Base-by-base conservation (phyloP, 345 rosid genomes). In the Boechera stricta region DNA sequence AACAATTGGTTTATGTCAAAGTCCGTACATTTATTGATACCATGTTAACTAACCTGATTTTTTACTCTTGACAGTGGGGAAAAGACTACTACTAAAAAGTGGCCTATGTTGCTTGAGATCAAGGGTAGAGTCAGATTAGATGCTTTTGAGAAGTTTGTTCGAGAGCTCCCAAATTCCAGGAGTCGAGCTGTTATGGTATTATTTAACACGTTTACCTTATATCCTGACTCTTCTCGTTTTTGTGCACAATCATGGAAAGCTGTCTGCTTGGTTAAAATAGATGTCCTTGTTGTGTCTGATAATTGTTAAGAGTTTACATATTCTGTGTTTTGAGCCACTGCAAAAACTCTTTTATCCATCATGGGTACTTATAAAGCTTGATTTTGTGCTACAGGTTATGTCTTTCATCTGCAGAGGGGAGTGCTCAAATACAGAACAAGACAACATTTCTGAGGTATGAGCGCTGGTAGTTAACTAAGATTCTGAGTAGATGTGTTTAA, bases 151-250 rank as follows among this genome's bases (percentile, higher is more conserved):
- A 94, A 89, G 87, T 94, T 91, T 77, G 90, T 94, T 26, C 96
- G 88, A 75, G 90, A 85, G 83, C 97, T 94, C 63, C 90, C 90
- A 15, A 84, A 87, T 89, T 94, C 97, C 59, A 81, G 94, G 76
- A 91, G 90, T 66, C 97, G 98, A 56, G 90, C 96, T 74, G 85
- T 90, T 56, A 94, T 91, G 98, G 98, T 94, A 94, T 82, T 88
- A 90, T 4, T 15, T 79, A 51, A 64, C 83, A 72, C 73, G 77
- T 73, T 78, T 77, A 75, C 72, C 82, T 71, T 64, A 73, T 72
- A 47, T 71, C 10, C 10, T 65, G 45, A 69, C 52, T 58, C 36
- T 28, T 35, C 38, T 39, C 63, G 31, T 49, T 67, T 70, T 10
- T 41, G 10, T 55, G 59, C 52, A 49, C 31, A 10, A 36, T 9